Base-by-base conservation (phyloP, 495 filamentous ascomycete species). In the Daldinia vernicosa region DNA sequence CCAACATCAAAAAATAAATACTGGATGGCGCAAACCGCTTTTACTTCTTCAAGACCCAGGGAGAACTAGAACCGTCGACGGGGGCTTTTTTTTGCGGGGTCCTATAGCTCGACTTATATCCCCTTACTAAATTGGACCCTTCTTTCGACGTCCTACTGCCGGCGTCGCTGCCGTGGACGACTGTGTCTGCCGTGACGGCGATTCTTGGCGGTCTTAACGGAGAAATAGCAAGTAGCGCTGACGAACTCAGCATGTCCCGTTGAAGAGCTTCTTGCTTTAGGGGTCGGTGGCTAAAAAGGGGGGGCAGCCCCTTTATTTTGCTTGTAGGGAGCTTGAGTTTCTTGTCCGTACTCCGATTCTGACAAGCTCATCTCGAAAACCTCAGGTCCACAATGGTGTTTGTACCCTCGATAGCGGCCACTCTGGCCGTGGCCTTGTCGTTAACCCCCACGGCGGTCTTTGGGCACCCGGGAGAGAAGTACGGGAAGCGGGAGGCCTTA, bases 391-490 rank as follows among this genome's bases (percentile, higher is more conserved):
- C n/a, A 17, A 76, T 77, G 75, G 72, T 75, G 64, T 73, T 73
- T 19, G 59, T 60, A 32, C 56, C 66, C 22, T 67, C 72, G 24
- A 60, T 77, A 15, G 57, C 66, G 57, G 63, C 69, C 61, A 33
- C 66, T 26, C 27, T 77, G 64, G 72, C 64, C 30, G 64, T 67
- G 37, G 66, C 66, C 28, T 40, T 77, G 40, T 67, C 67, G 51
- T 50, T 77, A 50, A 58, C 60, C 50, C 67, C 60, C 14, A 9
- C 69, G 0, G 17, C 58, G 27, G 74, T 62, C 22, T 33, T 64
- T 51, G 76, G 71, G 3, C 76, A 78, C 28, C 76, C 76, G 5
- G 74, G 74, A 15, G 76, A 76, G 61, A 57, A 70, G 19, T 63
- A 64, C 32, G 71, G 70, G 11, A 72, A 70, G 40, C 66, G 67